Evolutionary conservation across 805 yeast species (phyloP), one percentile per base, ranked within the genome.

Genomic region (Wickerhamomyces hampshirensis): DNA sequence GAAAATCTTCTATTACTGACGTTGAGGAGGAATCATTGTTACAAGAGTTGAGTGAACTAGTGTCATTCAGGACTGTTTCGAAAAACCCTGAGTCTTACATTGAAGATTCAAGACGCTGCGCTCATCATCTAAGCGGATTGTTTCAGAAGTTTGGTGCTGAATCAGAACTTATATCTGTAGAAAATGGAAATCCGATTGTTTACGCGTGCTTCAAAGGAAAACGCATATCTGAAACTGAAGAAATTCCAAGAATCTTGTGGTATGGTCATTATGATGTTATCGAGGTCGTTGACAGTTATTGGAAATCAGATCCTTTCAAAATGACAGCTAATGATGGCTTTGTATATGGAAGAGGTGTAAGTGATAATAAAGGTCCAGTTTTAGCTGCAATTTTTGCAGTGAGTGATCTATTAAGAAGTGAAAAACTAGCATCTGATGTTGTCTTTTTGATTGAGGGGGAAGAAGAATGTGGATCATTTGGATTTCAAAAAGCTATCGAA

Each of bases 261-360:
- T 91, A 91, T 59, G 98, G 96, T 1, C 98, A 91, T 65, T 91
- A 93, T 55, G 98, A 91, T 60, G 96, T 91, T 18, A 87, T 91
- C 28, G 84, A 83, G 40, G 94, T 94, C 0, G 73, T 75, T 23
- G 70, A 69, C 34, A 68, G 66, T 5, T 67, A 67, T 21, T 91
- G 98, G 97, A 56, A 66, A 7, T 74, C 93, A 0, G 80, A 82
- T 43, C 98, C 98, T 0, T 93, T 83, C 55, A 60, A 63, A 16
- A 58, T 93, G 55, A 73, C 83, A 0, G 83, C 95, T 4, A 70
- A 73, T 40, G 82, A 91, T 55, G 98, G 98, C 0, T 87, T 81
- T 50, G 54, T 91, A 40, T 84, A 84, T 50, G 98, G 91, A 2
- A 72, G 98, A 55, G 98, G 98, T 39, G 93, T 83, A 0, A 78